Evolutionary conservation across 108 stramenopile genomes (phyloP), one percentile per base, ranked within the genome.

Genomic region (Nitzschia sp.): DNA sequence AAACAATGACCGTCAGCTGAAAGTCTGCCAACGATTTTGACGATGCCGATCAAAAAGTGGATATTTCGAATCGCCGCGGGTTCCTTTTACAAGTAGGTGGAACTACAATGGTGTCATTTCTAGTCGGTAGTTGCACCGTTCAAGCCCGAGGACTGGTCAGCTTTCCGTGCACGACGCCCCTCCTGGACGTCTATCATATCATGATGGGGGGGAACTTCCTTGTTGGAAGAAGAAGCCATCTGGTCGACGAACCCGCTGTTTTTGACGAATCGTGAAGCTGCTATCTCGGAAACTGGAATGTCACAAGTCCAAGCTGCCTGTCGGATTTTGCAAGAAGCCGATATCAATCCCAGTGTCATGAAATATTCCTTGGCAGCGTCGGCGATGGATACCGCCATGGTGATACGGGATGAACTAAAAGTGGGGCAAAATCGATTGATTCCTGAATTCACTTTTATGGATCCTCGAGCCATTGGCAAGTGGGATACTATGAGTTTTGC

Each of bases 401-500:
- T 87, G 30, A 63, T 93, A 38, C 83, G 75, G n/a, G 66, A 74
- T 18, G 77, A 78, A 54, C 59, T 90, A 25, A 74, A 68, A n/a
- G 54, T 93, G 19, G 93, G 93, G 21, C 77, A 87, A 4, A 87
- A 94, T 73, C 70, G 89, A 45, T 51, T 91, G 9, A 77, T 94
- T 3, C 88, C 90, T 1, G 93, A 94, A 61, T 94, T 86, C 64
- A 91, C 85, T 38, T 94, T 85, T 59, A 62, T 91, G 76, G 92
- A 94, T 78, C 90, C 84, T 30, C 70, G 93, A 38, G 93, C 80
- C 0, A 81, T 89, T 27, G 93, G 93, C 9, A 49, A 63, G 30
- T 94, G 90, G 90, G 90, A 94, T 56, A 84, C 72, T 69, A 70
- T 72, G 17, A 53, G 72, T 13, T 29, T 74, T 29, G 67, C 74